Conservation (phyloP, 768 basidiomycete genomes). For the Neoboletus subvelutipes region DNA sequence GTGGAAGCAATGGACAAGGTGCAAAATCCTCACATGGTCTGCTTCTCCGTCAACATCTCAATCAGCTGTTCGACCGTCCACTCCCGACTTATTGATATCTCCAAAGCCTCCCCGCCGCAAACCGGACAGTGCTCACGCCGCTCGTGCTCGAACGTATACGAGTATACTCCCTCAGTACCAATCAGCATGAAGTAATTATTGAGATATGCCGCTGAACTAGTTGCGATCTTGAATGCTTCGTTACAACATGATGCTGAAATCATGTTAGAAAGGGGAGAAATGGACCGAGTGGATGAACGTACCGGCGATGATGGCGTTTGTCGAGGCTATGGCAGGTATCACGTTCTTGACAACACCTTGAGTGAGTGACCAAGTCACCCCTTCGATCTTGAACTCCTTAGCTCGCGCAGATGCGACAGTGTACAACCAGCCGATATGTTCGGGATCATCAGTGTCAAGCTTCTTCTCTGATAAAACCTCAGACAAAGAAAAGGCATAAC, state of each 20-base stretch:
- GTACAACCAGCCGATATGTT: constrained; percentile 94
- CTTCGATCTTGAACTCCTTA: constrained; percentile 94
- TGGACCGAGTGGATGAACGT: constrained; percentile 15
- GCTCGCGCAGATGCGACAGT: constrained; percentile 78
- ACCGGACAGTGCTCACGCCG: constrained; percentile 93
- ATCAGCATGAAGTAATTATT: constrained; percentile 99
- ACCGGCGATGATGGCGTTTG: constrained; percentile 98
- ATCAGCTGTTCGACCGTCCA: constrained; percentile 85
- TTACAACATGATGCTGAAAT: constrained; percentile 89
- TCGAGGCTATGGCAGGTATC: constrained; percentile 97
- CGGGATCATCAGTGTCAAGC: constrained; percentile 95
- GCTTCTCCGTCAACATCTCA: constrained; percentile 81
- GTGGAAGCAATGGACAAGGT: not conserved
- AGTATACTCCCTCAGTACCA: constrained; percentile 94
- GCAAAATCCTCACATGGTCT: constrained; percentile 73
- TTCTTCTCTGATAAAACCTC: constrained; percentile 64
- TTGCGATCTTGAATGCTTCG: constrained; percentile 98
- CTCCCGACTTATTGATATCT: constrained; percentile 66
- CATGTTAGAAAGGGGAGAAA: constrained; percentile 3
- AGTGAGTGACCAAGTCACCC: constrained; percentile 95
- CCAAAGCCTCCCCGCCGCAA: constrained; percentile 88
- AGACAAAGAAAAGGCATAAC: not conserved
- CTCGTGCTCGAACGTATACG: constrained; percentile 96
- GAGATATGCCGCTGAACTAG: constrained; percentile 88
- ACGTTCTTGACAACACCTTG: constrained; percentile 99